phyloP scores from a whole-genome alignment of 768 basidiomycete genomes.

The Flagelloscypha sp. region DNA sequence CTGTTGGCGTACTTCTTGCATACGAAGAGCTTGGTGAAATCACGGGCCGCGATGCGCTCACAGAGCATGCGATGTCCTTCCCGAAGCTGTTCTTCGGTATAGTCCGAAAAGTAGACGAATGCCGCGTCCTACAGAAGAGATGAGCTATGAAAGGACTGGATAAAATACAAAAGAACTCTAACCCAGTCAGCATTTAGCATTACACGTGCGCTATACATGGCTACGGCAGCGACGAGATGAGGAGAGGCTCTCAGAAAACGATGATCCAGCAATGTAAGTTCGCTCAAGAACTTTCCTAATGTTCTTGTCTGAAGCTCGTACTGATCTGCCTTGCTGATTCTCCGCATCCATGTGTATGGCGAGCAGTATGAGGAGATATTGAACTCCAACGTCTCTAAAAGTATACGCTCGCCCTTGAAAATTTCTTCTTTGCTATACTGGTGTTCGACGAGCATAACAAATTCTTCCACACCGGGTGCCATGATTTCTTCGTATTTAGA shows the following conservation, averaged over 20 bases:
- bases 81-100: constrained; percentile 79
- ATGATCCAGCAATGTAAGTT: constrained; percentile 89
- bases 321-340: constrained; percentile 97
- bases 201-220: constrained; percentile 91
- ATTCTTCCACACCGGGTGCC: constrained; percentile 95
- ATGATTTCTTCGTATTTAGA: constrained; percentile 99
- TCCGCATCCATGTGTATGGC: constrained; percentile 98
- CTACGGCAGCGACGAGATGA: constrained; percentile 87
- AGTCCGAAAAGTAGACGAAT: constrained; percentile 90
- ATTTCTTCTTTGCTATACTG: constrained; percentile 94
- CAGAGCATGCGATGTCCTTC: constrained; percentile 76
- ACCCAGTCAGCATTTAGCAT: constrained; percentile 98
- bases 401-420: constrained; percentile 94
- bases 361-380: constrained; percentile 96
- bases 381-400: constrained; percentile 92
- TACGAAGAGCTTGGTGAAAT: constrained; percentile 79
- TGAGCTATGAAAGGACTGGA: constrained; percentile 11
- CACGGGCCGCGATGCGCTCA: constrained; percentile 71
- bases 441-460: constrained; percentile 95
- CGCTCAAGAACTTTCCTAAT: constrained; percentile 93
- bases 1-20: constrained; percentile 97
- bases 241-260: constrained; percentile 92
- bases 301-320: constrained; percentile 98
- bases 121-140: constrained; percentile 58
- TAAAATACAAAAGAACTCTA: constrained; percentile 30